Conservation (phyloP, 768 basidiomycete genomes). For the Macrolepiota fuliginosa region DNA sequence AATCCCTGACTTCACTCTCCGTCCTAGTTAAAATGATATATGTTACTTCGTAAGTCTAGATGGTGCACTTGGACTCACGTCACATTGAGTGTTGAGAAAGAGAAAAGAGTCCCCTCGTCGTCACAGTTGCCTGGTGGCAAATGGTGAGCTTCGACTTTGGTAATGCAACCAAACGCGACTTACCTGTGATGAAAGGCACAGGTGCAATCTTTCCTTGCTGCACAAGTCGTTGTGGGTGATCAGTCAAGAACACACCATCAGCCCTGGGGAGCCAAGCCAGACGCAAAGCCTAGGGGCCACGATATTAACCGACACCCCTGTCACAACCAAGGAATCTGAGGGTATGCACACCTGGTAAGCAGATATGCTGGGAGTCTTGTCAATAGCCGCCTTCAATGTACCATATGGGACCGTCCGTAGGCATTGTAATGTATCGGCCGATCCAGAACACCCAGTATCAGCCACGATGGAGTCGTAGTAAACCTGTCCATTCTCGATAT, state of each 20-base stretch:
- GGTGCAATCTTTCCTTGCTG: conserved; percentile 42
- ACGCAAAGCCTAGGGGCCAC: conserved; percentile 33
- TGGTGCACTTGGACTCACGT: conserved; percentile 32
- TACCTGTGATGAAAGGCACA: conserved; percentile 48
- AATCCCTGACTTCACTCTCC: conserved; percentile 20
- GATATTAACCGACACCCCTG: conserved; percentile 35
- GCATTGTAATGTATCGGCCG: conserved; percentile 39
- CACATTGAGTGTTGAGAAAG: conserved; percentile 45
- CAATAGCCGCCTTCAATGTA: conserved; percentile 35
- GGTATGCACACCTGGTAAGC: conserved; percentile 36
- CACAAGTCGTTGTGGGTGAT: conserved; percentile 40
- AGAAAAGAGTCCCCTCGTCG: conserved; percentile 60
- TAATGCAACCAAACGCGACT: not conserved
- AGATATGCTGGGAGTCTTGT: conserved; percentile 36
- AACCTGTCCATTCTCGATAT: conserved; percentile 39
- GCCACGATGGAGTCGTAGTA: conserved; percentile 43
- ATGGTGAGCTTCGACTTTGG: not conserved
- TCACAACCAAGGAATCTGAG: conserved; percentile 40
- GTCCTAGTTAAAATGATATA: conserved; percentile 17
- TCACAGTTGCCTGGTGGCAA: conserved; percentile 44
- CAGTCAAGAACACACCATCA: conserved; percentile 48
- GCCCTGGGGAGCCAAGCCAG: conserved; percentile 48
- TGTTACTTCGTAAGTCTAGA: not conserved
- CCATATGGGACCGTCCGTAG: conserved; percentile 35
- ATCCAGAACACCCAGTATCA: conserved; percentile 25